Evolutionary conservation across 768 basidiomycete species (phyloP), one percentile per base, ranked within the genome.

Genomic region (Hemileccinum rubropunctum): DNA sequence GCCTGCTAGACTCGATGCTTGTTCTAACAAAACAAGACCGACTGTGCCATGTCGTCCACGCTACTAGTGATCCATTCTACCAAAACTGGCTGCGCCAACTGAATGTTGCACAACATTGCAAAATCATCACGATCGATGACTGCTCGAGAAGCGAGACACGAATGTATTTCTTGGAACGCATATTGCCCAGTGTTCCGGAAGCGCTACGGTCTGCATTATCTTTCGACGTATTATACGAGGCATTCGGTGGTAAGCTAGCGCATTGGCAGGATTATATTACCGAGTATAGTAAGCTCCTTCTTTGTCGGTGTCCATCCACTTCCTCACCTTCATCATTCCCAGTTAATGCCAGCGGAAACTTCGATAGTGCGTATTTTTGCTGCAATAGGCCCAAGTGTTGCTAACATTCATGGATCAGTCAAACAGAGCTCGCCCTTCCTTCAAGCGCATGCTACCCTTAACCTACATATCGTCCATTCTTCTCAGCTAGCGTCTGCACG

Each of bases 1-100:
- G 83, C 54, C 69, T 93, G 14, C 76, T 93, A 30, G 91, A 92
- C 60, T 86, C 88, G 12, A 88, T 91, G 80, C 80, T 91, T 17
- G 90, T 91, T 13, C 71, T 92, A 47, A 91, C 91, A 28, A 91
- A 92, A 70, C 91, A 92, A 65, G 90, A 91, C 61, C 74, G 86
- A n/a, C 67, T 92, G 13, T 88, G 86, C 59, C 88, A 91, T 60
- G 84, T 91, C 59, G 82, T 90, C 44, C 87, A 90, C 55, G 86
- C 86, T 6, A 87, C 88, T 5, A 88, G 86, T 58, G 88, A 91
- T 56, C 87, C 88, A 0, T 90, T 90, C 67, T 91, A 90, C 60
- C 88, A 89, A 57, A 87, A 84, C 12, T 89, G 86, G 87, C 73
- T 91, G 40, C 75, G 87, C 52, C 87, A 88, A 60, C 73, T 88